phyloP scores from a whole-genome alignment of 768 basidiomycete species.

The Fomitopsis serialis region DNA sequence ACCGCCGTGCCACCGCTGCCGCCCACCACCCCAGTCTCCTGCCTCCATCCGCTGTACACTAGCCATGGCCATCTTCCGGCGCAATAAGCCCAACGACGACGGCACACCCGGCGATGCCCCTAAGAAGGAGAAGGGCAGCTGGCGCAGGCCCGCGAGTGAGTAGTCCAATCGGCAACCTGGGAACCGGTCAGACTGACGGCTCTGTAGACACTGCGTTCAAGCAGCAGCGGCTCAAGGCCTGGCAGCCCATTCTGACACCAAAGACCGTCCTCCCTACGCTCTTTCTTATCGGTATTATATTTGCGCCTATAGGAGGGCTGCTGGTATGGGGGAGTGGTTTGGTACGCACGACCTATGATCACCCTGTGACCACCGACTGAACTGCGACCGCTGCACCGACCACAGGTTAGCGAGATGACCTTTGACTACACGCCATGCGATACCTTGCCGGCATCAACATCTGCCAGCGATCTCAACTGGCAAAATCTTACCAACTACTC shows the following conservation, averaged over 20 bases:
- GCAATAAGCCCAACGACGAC: slow-evolving; percentile 29
- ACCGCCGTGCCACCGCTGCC: no score
- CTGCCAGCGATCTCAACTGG: slow-evolving; percentile 34
- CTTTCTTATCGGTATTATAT: slow-evolving; percentile 90
- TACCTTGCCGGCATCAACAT: slow-evolving; percentile 37
- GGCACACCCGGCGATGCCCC: slow-evolving; percentile 31
- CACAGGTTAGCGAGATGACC: slow-evolving; percentile 84
- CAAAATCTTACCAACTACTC: slow-evolving; percentile 56
- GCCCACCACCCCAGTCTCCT: no score
- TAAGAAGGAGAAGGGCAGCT: slow-evolving; percentile 82
- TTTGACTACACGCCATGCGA: slow-evolving; percentile 96
- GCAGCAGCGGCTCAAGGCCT: slow-evolving; percentile 98
- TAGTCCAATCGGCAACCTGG: slow-evolving; percentile 9
- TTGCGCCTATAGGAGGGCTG: slow-evolving; percentile 93
- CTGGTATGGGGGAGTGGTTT: slow-evolving; percentile 85
- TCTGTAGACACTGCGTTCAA: slow-evolving; percentile 92
- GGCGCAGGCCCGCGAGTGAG: slow-evolving; percentile 82
- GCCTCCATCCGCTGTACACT: neutral
- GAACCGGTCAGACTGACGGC: neutral
- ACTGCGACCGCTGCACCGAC: slow-evolving; percentile 12
- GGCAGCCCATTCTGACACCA: slow-evolving; percentile 99
- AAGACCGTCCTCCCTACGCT: slow-evolving; percentile 96
- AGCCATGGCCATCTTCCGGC: slow-evolving; percentile 28
- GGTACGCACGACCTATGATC: slow-evolving; percentile 30
- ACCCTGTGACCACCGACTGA: neutral